Conservation (phyloP, 202 grass and related monocot species). For the Tripidium arundinaceum region DNA sequence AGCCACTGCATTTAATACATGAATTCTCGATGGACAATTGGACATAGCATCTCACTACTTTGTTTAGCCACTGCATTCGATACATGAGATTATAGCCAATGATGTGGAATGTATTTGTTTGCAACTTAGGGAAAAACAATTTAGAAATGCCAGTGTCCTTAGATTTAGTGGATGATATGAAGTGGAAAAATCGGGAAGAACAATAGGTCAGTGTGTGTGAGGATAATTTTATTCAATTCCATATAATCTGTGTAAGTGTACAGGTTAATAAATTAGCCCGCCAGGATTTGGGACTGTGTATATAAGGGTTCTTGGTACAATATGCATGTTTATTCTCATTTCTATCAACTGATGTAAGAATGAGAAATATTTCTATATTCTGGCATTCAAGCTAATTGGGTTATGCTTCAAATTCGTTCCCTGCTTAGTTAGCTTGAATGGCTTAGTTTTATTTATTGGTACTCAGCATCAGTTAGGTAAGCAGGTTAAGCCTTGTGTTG, state of each 20-base stretch:
- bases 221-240: background rate
- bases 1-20: background rate
- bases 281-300: background rate
- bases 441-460: background rate
- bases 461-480: background rate
- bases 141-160: background rate
- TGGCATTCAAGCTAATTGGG: background rate
- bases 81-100: background rate
- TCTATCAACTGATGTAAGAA: background rate
- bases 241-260: background rate
- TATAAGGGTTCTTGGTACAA: background rate
- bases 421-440: conserved; percentile 22
- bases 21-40: background rate
- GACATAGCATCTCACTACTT: background rate
- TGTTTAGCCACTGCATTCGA: background rate
- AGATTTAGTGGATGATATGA: background rate
- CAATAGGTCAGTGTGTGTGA: background rate
- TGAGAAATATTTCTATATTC: background rate
- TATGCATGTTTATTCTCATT: background rate
- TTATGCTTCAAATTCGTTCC: background rate
- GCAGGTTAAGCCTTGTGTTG: conserved; percentile 25
- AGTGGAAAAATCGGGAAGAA: background rate
- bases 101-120: background rate
- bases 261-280: background rate
- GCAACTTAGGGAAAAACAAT: background rate